Conservation (phyloP, 192 early-diverging fungal species). For the Dissophora globulifera region DNA sequence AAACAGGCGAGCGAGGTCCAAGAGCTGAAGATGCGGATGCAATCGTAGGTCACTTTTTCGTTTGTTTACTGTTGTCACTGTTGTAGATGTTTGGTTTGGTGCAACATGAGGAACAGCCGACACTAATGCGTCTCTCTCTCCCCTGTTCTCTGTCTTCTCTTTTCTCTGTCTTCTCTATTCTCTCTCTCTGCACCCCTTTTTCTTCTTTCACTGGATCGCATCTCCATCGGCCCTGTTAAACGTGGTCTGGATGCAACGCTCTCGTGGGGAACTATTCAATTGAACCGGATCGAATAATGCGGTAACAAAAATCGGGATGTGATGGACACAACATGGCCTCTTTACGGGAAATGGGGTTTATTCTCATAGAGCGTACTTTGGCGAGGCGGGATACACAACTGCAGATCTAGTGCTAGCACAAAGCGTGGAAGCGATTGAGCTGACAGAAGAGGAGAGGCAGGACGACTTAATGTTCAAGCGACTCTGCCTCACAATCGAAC, state of each 20-base stretch:
- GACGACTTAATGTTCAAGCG: conserved; percentile 42
- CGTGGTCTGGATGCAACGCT: conserved; percentile 1
- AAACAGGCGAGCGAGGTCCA: conserved; percentile 60
- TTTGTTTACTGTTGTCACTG: not conserved
- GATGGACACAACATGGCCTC: no score
- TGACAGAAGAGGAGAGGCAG: conserved; percentile 40
- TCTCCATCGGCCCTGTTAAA: not conserved
- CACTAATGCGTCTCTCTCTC: not conserved
- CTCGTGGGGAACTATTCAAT: no score
- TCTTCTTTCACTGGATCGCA: not conserved
- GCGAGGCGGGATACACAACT: conserved; percentile 19
- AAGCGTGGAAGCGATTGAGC: conserved; percentile 35
- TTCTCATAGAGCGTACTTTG: conserved; percentile 13
- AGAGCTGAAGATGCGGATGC: conserved; percentile 53
- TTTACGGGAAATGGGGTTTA: no score
- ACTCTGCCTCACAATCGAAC: conserved; percentile 35
- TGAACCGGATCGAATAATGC: no score
- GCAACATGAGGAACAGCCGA: not conserved
- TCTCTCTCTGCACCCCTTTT: not conserved
- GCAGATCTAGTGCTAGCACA: conserved; percentile 36
- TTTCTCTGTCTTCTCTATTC: not conserved
- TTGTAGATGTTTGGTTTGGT: not conserved
- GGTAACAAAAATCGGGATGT: no score
- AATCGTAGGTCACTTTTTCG: conserved; percentile 35
- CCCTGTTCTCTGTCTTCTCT: not conserved